These are phyloP conservation scores for Trichosporon faecale DNA, from an alignment of 1,284 basidiomycete species.

Conservation along the genomic window DNA sequence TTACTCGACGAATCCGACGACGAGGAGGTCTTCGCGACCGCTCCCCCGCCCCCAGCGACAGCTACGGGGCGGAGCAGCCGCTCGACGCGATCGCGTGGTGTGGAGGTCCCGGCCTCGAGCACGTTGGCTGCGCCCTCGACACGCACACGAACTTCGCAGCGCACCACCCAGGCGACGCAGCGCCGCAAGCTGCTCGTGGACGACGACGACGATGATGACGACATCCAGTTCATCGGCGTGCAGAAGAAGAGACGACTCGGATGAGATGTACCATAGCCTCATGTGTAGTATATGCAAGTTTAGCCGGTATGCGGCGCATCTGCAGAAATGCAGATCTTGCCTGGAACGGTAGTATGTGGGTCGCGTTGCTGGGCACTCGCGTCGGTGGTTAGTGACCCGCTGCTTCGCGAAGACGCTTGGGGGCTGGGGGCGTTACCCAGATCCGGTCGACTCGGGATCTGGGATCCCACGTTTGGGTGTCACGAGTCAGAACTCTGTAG, in stretches of 20 bases:
- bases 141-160: background rate
- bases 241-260: slow-evolving; percentile 33
- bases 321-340: no score
- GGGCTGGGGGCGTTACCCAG: no score
- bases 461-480: no score
- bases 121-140: slow-evolving; percentile 6
- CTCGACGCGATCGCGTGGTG: background rate
- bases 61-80: slow-evolving; percentile 2
- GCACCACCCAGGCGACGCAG: slow-evolving; percentile 11
- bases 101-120: background rate
- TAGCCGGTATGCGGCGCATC: no score
- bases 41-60: background rate
- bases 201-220: slow-evolving; percentile 30
- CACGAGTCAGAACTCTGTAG: background rate
- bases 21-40: slow-evolving; percentile 18
- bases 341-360: no score
- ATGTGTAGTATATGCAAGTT: background rate
- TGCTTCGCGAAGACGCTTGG: no score
- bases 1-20: slow-evolving; percentile 36
- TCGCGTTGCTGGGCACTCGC: no score
- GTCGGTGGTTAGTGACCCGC: no score
- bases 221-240: slow-evolving; percentile 26
- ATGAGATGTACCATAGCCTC: slow-evolving; percentile 2
- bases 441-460: background rate
- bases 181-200: slow-evolving; percentile 22